These are phyloP conservation scores for Astrephomene gubernaculifera DNA, from an alignment of 139 green algal species.

Conservation along the genomic window DNA sequence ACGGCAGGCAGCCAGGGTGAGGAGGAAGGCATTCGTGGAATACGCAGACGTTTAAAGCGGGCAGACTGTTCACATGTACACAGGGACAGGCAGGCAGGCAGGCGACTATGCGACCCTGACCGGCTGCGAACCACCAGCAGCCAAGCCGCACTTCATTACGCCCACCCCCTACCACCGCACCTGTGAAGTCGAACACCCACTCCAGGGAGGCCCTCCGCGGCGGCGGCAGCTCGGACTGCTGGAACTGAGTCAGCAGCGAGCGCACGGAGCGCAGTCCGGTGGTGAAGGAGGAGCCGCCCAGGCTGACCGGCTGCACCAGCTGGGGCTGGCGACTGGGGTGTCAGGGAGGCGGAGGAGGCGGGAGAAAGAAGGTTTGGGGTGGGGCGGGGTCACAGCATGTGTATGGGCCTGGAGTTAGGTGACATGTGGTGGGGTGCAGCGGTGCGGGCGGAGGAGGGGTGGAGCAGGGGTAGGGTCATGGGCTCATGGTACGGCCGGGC, in stretches of 20 bases:
- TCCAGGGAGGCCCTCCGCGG: background rate
- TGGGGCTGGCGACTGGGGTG: background rate
- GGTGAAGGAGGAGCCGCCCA: background rate
- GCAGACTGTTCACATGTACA: no score
- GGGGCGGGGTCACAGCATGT: no score
- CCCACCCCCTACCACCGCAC: background rate
- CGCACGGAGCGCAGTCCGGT: background rate
- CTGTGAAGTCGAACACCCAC: constrained; percentile 37
- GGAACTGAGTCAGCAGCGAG: constrained; percentile 25
- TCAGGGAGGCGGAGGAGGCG: background rate
- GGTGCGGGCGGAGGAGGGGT: no score
- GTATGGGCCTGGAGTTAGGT: background rate
- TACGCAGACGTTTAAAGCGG: no score
- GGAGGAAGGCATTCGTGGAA: no score
- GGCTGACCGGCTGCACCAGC: background rate
- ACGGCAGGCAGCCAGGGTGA: background rate
- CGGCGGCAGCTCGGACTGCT: background rate
- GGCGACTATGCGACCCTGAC: no score
- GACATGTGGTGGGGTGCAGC: no score
- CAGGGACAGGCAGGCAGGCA: no score
- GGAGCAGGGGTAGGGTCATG: background rate
- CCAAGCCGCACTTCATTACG: background rate
- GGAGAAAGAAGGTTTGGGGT: background rate
- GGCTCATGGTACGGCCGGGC: no score
- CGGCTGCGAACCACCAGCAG: background rate